A percentile compares a stretch with the other conserved stretches of the same genome.
These are phyloP conservation scores for Goffeauzyma gilvescens DNA, from an alignment of 768 basidiomycete species.

Conservation along the genomic window DNA sequence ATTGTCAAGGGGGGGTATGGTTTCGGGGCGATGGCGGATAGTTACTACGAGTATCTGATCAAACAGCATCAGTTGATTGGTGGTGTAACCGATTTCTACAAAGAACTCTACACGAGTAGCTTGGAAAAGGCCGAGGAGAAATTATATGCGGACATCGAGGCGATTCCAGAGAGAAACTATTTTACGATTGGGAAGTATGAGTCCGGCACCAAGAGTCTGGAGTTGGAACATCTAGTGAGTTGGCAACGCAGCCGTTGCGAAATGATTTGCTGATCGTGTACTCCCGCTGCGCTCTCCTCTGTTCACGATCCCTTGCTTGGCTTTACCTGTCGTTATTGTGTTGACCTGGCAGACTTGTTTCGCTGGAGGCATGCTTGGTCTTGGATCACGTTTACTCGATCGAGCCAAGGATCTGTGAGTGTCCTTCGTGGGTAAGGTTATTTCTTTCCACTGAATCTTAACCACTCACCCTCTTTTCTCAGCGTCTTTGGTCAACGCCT, in stretches of 20 bases:
- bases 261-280: background rate
- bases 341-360: conserved; percentile 33
- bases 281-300: too few relatives aligned
- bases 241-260: background rate
- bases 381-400: conserved; percentile 32
- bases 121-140: conserved; percentile 27
- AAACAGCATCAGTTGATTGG: conserved; percentile 34
- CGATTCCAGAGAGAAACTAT: conserved; percentile 19
- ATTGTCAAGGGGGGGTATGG: conserved; percentile 12
- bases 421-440: too few relatives aligned
- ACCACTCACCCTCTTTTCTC: background rate
- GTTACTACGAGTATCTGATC: conserved; percentile 35
- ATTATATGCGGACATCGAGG: conserved; percentile 26
- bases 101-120: conserved; percentile 29
- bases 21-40: conserved; percentile 32
- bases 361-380: conserved; percentile 35
- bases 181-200: conserved; percentile 11
- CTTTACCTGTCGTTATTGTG: too few relatives aligned
- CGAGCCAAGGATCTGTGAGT: conserved; percentile 27
- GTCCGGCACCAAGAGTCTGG: conserved; percentile 6
- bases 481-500: conserved; percentile 20
- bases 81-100: conserved; percentile 25
- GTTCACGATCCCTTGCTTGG: too few relatives aligned
- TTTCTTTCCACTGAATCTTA: too few relatives aligned
- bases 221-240: conserved; percentile 20